A percentile compares a stretch with the other conserved stretches of the same genome.
phyloP scores from a whole-genome alignment of 352 stramenopile genomes.

The Pythium aquatile region DNA sequence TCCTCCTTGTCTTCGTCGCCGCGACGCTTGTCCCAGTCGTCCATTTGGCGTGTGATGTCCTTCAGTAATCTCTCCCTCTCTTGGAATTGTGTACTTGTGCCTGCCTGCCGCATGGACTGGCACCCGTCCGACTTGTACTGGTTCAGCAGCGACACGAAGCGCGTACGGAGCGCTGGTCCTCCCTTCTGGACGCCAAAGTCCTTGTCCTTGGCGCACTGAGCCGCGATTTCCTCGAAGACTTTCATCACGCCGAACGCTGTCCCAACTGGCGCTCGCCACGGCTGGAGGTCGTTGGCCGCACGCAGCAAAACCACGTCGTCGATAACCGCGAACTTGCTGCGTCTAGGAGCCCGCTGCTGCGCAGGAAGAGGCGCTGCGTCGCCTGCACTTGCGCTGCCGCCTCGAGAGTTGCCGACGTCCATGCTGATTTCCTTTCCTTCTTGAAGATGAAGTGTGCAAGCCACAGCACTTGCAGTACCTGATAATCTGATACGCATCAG shows the following conservation, averaged over 20 bases:
- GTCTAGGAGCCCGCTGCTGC: not conserved
- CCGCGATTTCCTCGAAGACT: slow-evolving; percentile 6
- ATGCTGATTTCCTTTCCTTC: not conserved
- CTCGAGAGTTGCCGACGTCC: not conserved
- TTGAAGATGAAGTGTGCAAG: not conserved
- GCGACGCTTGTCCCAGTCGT: slow-evolving; percentile 7
- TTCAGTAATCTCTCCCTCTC: slow-evolving; percentile 2
- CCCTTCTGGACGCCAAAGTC: slow-evolving; percentile 9
- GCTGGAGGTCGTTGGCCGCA: not conserved
- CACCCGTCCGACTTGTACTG: slow-evolving; percentile 7
- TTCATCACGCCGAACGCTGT: slow-evolving; percentile 11
- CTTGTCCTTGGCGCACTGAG: not conserved
- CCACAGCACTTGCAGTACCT: not conserved
- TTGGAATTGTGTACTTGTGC: not conserved
- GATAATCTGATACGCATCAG: not conserved
- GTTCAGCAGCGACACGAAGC: not conserved
- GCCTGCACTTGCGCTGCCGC: too few species aligned
- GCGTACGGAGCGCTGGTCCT: slow-evolving; percentile 3
- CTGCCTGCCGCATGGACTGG: slow-evolving; percentile 5
- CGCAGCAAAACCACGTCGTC: slow-evolving; percentile 10
- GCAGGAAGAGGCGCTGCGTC: not conserved
- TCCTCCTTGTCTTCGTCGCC: not conserved
- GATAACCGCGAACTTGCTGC: not conserved
- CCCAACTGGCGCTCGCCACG: slow-evolving; percentile 1
- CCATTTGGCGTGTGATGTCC: slow-evolving; percentile 1